Conservation (phyloP, 495 filamentous ascomycete genomes). For the Penicillium antarcticum region DNA sequence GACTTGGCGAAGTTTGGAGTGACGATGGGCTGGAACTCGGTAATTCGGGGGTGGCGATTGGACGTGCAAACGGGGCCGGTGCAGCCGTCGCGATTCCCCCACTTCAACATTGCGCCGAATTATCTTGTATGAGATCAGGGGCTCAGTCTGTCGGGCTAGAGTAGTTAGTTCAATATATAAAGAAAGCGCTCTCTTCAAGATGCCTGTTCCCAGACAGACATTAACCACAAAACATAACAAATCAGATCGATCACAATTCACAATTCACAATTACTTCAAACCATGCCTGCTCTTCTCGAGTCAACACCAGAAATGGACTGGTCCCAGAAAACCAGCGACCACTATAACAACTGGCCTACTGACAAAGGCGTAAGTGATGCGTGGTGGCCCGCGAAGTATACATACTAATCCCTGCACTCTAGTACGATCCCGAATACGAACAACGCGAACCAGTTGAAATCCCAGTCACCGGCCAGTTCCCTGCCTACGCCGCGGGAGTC, state of each 20-base stretch:
- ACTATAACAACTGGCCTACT: conserved; percentile 25
- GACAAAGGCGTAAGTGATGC: conserved; percentile 17
- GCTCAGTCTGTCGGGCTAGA: neutral
- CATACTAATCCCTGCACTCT: neutral
- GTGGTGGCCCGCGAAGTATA: neutral
- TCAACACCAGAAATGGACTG: too few species aligned
- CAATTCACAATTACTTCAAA: neutral
- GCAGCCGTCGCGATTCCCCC: conserved; percentile 26
- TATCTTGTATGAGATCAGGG: too few species aligned
- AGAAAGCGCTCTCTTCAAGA: neutral
- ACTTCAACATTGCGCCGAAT: conserved; percentile 4
- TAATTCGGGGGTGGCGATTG: conserved; percentile 6
- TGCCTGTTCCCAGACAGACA: neutral
- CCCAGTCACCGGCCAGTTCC: conserved; percentile 45
- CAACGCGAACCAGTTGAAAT: conserved; percentile 47
- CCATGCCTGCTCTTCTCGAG: conserved; percentile 7
- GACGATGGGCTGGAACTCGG: conserved; percentile 1
- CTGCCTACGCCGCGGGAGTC: conserved; percentile 54
- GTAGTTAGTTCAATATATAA: neutral
- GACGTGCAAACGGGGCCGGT: neutral
- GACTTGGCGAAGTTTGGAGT: neutral
- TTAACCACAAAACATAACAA: neutral
- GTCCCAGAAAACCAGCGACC: neutral
- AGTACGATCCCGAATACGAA: conserved; percentile 54
- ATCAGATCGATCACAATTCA: neutral